phyloP scores from a whole-genome alignment of 805 yeast genomes.

The Kregervanrija fluxuum region DNA sequence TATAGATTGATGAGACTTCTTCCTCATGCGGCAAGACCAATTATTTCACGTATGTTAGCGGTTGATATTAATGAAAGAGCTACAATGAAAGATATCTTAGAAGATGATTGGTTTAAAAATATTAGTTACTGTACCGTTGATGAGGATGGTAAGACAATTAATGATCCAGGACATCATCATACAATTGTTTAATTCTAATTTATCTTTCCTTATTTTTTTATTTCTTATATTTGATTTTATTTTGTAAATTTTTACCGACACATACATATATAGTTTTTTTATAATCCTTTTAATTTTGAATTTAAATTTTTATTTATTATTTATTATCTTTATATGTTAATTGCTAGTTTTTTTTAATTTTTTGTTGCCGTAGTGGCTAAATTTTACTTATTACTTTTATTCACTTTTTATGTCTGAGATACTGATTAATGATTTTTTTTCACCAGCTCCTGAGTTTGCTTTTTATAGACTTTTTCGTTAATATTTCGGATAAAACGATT shows the following conservation, averaged over 20 bases:
- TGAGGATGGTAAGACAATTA: slow-evolving; percentile 30
- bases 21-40: slow-evolving; percentile 79
- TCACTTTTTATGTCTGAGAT: not conserved
- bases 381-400: not conserved
- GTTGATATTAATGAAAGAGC: slow-evolving; percentile 59
- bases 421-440: not conserved
- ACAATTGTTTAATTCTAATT: slow-evolving; percentile 30
- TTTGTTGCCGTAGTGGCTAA: not conserved
- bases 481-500: no score
- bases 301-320: not conserved
- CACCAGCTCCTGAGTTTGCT: not conserved
- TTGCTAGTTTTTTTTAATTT: no score
- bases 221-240: slow-evolving; percentile 1
- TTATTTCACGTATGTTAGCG: slow-evolving; percentile 57
- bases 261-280: not conserved
- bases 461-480: not conserved
- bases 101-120: slow-evolving; percentile 64
- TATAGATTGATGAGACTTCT: slow-evolving; percentile 72
- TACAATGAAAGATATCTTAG: slow-evolving; percentile 54
- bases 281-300: not conserved
- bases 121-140: slow-evolving; percentile 56
- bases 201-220: not conserved
- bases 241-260: not conserved
- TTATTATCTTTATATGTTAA: no score
- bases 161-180: slow-evolving; percentile 45